phyloP scores from a whole-genome alignment of 768 basidiomycete genomes.

The Clitopilus passeckerianus region DNA sequence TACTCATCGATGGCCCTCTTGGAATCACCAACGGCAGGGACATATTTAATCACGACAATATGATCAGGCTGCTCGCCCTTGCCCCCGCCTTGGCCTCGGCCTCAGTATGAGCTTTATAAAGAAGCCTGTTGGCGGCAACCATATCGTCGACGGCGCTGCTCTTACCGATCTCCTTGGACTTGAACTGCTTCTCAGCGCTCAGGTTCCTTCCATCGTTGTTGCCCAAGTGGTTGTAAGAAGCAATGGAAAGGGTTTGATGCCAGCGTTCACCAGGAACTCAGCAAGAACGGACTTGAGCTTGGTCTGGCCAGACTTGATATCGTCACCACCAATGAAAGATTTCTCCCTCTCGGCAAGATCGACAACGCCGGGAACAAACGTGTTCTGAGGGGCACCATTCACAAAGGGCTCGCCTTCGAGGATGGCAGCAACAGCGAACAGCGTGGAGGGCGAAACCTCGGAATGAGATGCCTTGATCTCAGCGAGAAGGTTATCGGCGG shows the following conservation, averaged over 20 bases:
- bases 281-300: conserved; percentile 96
- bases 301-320: conserved; percentile 97
- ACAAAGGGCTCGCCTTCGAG: conserved; percentile 94
- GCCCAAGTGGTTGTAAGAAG: conserved; percentile 97
- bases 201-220: conserved; percentile 97
- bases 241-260: conserved; percentile 98
- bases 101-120: conserved; percentile 78
- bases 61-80: conserved; percentile 99
- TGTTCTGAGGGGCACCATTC: conserved; percentile 98
- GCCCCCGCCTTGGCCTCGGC: conserved; percentile 45
- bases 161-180: conserved; percentile 98
- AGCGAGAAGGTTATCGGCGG: conserved; percentile 78
- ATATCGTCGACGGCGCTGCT: conserved; percentile 97
- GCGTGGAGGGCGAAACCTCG: conserved; percentile 93
- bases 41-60: conserved; percentile 94
- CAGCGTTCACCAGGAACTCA: conserved; percentile 98
- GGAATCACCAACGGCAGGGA: conserved; percentile 94
- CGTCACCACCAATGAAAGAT: conserved; percentile 96
- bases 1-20: conserved; percentile 99
- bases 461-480: conserved; percentile 82
- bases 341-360: conserved; percentile 84
- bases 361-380: conserved; percentile 94
- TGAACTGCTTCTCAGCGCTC: conserved; percentile 88
- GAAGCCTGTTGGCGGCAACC: conserved; percentile 85
- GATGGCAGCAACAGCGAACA: conserved; percentile 94